Evolutionary conservation across 2,329 filamentous ascomycete species (phyloP), one percentile per base, ranked within the genome.

Genomic region (Trichoderma atroviride): DNA sequence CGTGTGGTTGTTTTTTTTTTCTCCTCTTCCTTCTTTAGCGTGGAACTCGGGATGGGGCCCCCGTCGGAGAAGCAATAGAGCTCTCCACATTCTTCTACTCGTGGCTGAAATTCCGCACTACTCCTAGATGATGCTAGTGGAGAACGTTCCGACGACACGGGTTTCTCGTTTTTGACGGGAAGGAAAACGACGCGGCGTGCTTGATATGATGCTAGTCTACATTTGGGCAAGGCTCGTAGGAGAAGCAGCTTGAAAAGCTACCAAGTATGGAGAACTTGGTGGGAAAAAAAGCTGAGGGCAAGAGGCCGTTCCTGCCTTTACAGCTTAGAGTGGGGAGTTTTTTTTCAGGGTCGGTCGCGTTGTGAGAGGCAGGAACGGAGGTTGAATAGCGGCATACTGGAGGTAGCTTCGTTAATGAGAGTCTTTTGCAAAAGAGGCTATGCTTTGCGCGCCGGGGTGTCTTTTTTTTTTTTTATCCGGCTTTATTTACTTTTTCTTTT

Each of bases 131-230:
- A 29, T 58, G 10, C 31, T 63, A 22, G 58, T 4, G 4, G 11
- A 19, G 35, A 22, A 52, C 58, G 33, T 14, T 7, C 53, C 68
- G 31, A 56, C 68, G 40, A 69, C 68, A 59, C 60, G 68, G 68
- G 40, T 9, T n/a, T 50, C 66, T 69, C 67, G 60, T 55, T 35
- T 35, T 13, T 52, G 53, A 37, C 67, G 67, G 63, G 63, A 67
- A 52, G 63, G 24, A 58, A n/a, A 62, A 62, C 33, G 40, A 69
- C 74, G 73, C 69, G 73, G 73, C 68, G 50, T 43, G 16, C 11
- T 50, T 33, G 53, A 16, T 43, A 13, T 13, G 33, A 24, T 50
- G 61, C 61, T 64, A 64, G 33, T 19, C 61, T 56, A 9, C 10
- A 64, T 55, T 13, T 0, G 61, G 61, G 27, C 56, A 56, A 19